Evolutionary conservation across 164 flowering plant species (phyloP).

Genomic region (Chimonanthus salicifolius): DNA sequence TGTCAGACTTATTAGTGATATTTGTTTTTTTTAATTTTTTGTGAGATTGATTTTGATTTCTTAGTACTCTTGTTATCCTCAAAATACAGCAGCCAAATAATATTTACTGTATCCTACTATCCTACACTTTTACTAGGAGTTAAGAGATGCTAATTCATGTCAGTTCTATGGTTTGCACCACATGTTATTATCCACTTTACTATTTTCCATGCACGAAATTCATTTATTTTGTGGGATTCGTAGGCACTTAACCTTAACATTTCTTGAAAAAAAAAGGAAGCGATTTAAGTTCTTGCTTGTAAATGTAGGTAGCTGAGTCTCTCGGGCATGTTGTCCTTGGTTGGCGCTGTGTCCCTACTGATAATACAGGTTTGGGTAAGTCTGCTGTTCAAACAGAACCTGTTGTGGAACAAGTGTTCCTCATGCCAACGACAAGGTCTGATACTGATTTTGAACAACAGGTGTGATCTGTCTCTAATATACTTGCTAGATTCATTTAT

Average conservation of each 20-base stretch:
- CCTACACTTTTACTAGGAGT: not conserved
- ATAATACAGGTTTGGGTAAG: constrained; percentile 82
- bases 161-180: not conserved
- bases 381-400: constrained; percentile 95
- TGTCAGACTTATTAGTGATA: not conserved
- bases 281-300: not conserved
- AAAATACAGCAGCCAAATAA: not conserved
- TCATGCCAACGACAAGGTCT: constrained; percentile 63
- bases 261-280: not conserved
- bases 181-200: not conserved
- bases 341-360: constrained; percentile 93
- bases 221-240: not conserved
- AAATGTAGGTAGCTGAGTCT: constrained; percentile 82
- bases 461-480: constrained; percentile 30
- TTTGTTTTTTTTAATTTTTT: too few relatives aligned
- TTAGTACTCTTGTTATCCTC: too few relatives aligned
- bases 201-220: not conserved
- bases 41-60: too few relatives aligned
- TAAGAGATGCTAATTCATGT: not conserved
- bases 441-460: constrained; percentile 87
- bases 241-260: not conserved
- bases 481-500: not conserved
- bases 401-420: constrained; percentile 89
- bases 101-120: not conserved
- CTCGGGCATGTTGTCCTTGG: constrained; percentile 95